Base-by-base conservation (phyloP, 805 yeast genomes). In the Metschnikowia henanensis region DNA sequence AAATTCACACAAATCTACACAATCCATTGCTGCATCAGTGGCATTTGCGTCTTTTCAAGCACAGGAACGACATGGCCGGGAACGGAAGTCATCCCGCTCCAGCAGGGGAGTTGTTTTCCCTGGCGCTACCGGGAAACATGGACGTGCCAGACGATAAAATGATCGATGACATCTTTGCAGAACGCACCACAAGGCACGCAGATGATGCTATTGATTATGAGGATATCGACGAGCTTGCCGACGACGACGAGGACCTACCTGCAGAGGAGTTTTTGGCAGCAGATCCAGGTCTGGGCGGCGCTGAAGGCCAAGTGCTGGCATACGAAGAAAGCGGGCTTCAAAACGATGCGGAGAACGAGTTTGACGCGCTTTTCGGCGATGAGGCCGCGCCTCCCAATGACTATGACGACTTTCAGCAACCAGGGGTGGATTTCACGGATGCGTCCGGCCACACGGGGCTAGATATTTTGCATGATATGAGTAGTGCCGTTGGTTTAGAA, bases 171-270 rank as follows among this genome's bases (percentile, higher is more conserved):
- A 71, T 71, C 34, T 71, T 68, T 49, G 52, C 47, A 42, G 68
- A 65, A 29, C 50, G 60, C 22, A 55, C 56, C 28, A 68, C 87
- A 2, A 75, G 76, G 42, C 98, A 91, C 63, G 91, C 94, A 1
- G 96, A 80, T 6, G 92, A 91, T 62, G 99, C 99, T 8, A 72
- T 90, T 25, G 98, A 92, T 63, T 92, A 87, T 60, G 97, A 88
- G 58, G 96, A 88, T 60, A 95, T 87, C 57, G 97, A 91, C 53
- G 97, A 91, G 62, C 70, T 91, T 37, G 97, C 97, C 0, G 97
- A 91, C 19, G 97, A 91, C 35, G 95, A 87, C 43, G 56, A 51
- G 10, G 46, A 34, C 17, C 22, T 50, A n/a, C 41, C 48, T 21
- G 44, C 36, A 15, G 56, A 46, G 19, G 56, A 47, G 17, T 54